phyloP scores from a whole-genome alignment of 805 yeast species.

The Kodamaea jinghongensis region DNA sequence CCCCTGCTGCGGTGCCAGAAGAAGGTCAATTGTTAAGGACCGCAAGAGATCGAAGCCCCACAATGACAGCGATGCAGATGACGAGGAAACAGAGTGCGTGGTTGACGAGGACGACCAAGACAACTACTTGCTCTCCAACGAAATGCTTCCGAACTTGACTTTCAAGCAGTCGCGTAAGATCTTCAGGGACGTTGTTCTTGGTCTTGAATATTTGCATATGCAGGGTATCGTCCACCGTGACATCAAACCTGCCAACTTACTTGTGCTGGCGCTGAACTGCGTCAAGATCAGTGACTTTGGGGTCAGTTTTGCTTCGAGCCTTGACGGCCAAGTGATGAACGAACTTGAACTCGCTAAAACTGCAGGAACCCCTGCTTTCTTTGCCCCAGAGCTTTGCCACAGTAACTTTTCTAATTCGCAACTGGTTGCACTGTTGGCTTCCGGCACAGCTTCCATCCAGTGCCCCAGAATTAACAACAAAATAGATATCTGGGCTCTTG shows the following conservation, averaged over 20 bases:
- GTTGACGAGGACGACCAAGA: slow-evolving; percentile 14
- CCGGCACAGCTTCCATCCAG: not conserved
- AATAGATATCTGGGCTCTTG: slow-evolving; percentile 97
- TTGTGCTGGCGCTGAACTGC: slow-evolving; percentile 63
- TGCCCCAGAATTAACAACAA: slow-evolving; percentile 65
- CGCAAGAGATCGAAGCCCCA: not conserved
- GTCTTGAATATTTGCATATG: slow-evolving; percentile 84
- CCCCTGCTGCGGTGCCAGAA: slow-evolving; percentile 30
- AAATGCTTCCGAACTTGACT: slow-evolving; percentile 55
- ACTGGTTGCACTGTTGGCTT: slow-evolving; percentile 4
- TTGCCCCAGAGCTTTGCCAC: slow-evolving; percentile 79
- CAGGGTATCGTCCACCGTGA: slow-evolving; percentile 94
- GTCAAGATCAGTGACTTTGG: slow-evolving; percentile 98
- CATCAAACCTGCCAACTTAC: slow-evolving; percentile 89
- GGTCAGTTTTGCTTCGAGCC: slow-evolving; percentile 69
- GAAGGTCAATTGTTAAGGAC: not conserved
- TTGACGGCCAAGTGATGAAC: slow-evolving; percentile 37
- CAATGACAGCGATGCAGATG: slow-evolving; percentile 3
- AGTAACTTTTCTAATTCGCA: slow-evolving; percentile 40
- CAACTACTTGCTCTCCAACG: slow-evolving; percentile 21
- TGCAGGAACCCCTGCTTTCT: slow-evolving; percentile 96
- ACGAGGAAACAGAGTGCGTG: slow-evolving; percentile 4
- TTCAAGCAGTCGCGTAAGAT: slow-evolving; percentile 66
- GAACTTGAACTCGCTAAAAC: slow-evolving; percentile 90
- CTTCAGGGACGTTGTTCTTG: slow-evolving; percentile 79